A percentile compares a stretch with the other conserved stretches of the same genome.
Conservation (phyloP, 768 basidiomycete species). For the Boletus pseudopeckii region DNA sequence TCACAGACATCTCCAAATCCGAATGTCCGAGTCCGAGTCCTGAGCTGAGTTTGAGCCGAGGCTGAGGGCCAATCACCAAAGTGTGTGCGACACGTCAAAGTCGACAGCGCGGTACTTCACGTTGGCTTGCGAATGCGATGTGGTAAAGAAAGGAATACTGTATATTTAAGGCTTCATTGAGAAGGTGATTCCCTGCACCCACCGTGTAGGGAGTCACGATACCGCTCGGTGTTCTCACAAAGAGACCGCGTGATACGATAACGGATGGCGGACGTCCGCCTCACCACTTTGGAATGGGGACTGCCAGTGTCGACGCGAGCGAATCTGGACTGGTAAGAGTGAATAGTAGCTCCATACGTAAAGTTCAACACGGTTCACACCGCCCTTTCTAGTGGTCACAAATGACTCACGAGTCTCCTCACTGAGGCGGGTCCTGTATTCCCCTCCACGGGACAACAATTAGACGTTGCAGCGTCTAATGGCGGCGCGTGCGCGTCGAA, state of each 20-base stretch:
- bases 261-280: not conserved
- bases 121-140: not conserved
- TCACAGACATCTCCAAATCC: constrained; percentile 14
- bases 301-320: not conserved
- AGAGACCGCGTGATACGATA: not conserved
- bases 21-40: not conserved
- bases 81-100: not conserved
- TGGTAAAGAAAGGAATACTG: not conserved
- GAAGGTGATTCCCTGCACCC: not conserved
- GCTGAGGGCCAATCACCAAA: not conserved
- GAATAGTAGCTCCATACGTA: not conserved
- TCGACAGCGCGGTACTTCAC: not conserved
- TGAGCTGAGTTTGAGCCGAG: not conserved
- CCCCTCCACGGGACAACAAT: too few species aligned
- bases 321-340: not conserved
- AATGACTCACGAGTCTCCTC: not conserved
- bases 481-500: too few species aligned
- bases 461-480: not conserved
- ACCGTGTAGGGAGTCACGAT: not conserved
- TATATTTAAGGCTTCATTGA: constrained; percentile 7
- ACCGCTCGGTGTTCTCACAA: not conserved
- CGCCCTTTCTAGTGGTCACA: not conserved
- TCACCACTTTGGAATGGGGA: not conserved
- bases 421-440: too few species aligned
- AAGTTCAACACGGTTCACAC: not conserved